Evolutionary conservation across 305 asterid species (phyloP), one percentile per base, ranked within the genome.

Genomic region (Fraxinus baroniana): DNA sequence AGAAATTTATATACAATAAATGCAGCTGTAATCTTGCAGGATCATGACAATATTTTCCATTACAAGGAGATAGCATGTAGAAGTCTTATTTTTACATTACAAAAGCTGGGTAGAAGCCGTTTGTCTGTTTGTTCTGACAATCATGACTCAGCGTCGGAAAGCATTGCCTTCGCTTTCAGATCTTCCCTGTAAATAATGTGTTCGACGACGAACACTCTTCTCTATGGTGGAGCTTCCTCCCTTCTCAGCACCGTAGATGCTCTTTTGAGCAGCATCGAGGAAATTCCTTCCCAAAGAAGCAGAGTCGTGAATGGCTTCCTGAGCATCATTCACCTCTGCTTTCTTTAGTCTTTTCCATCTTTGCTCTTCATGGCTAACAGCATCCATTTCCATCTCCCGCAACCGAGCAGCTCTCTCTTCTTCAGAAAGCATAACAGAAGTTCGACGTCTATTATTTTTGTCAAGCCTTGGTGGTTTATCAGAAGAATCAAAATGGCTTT

Each of bases 221-320:
- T 96, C 98, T 76, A 96, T 91, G 55, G 99, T 94, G 28, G 97
- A 86, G 86, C 97, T 90, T 52, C 99, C 98, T 68, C 98, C 99
- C 86, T 91, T 94, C 79, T 92, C 97, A 78, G 98, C 94, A 46
- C 99, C 98, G 39, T 92, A 96, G 24, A 94, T 84, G 24, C 97
- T 89, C 85, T 89, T 96, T 13, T 96, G 94, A 84, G 95, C 89
- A 81, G 89, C 94, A 66, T 96, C 97, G 55, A 96, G 87, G 87
- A 96, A 96, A 87, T 87, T 96, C 66, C 91, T 89, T 66, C 99
- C 98, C 17, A 80, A 36, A 66, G 94, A 83, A 1, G 82, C 82
- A 5, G 79, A 82, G 10, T 86, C 92, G 33, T 71, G 85, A 32
- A 86, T 76, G 77, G 92, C 95, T 88, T 94, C 99, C 78, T 83